Conservation (phyloP, 768 basidiomycete genomes). For the Serendipita indica region DNA sequence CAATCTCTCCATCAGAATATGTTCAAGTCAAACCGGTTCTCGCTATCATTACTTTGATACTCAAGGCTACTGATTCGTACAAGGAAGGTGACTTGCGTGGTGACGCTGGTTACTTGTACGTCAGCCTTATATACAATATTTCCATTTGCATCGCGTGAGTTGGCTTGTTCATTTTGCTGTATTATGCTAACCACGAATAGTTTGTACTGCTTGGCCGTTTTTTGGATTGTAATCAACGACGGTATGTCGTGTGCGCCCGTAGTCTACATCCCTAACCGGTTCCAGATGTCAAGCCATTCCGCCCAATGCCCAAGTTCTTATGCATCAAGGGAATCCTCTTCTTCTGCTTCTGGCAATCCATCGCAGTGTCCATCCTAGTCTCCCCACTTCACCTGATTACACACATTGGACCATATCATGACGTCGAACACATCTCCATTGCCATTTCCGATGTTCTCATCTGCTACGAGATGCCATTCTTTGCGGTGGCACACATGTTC, state of each 20-base stretch:
- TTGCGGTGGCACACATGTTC: slow-evolving; percentile 87
- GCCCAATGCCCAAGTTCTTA: slow-evolving; percentile 92
- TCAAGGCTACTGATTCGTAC: slow-evolving; percentile 78
- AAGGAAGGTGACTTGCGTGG: slow-evolving; percentile 78
- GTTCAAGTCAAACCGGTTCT: slow-evolving; percentile 91
- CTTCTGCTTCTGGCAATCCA: slow-evolving; percentile 96
- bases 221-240: slow-evolving; percentile 84
- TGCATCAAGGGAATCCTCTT: slow-evolving; percentile 98
- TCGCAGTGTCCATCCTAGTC: slow-evolving; percentile 76
- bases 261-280: too few species aligned
- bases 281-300: slow-evolving; percentile 84
- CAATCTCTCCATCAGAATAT: slow-evolving; percentile 50
- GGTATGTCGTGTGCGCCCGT: too few species aligned
- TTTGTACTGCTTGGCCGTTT: slow-evolving; percentile 86
- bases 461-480: slow-evolving; percentile 94
- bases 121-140: slow-evolving; percentile 49
- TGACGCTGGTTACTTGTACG: slow-evolving; percentile 80
- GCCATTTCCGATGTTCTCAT: slow-evolving; percentile 83
- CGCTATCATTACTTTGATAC: slow-evolving; percentile 65
- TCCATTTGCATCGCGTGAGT: slow-evolving; percentile 21
- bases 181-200: slow-evolving; percentile 67
- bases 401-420: slow-evolving; percentile 73
- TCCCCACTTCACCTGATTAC: slow-evolving; percentile 56
- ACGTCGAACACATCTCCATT: slow-evolving; percentile 76
- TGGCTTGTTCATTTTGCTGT: slow-evolving; percentile 30